phyloP scores from a whole-genome alignment of 441 rosid genomes.

The Erysimum pusillum region DNA sequence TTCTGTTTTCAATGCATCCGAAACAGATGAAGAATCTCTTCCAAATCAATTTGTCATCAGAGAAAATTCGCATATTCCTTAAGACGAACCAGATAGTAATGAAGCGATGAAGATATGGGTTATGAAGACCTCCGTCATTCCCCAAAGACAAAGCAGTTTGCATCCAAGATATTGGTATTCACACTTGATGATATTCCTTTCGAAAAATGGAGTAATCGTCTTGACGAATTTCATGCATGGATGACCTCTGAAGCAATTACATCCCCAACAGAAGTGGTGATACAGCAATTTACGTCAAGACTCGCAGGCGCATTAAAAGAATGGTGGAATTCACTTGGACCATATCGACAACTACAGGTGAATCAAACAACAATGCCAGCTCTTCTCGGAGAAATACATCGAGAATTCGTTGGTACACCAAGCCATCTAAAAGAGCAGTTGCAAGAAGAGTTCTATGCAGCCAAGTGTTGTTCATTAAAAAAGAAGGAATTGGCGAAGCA shows the following conservation, averaged over 20 bases:
- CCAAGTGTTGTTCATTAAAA: neutral
- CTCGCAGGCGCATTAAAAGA: neutral
- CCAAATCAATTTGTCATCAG: no score
- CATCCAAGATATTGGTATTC: neutral
- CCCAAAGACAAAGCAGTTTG: neutral
- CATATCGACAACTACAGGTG: neutral
- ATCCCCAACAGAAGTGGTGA: rapidly evolving
- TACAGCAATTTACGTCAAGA: neutral
- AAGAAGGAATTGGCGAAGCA: neutral
- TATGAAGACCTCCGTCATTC: no score
- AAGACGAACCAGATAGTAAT: no score
- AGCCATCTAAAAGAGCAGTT: neutral
- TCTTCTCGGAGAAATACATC: neutral
- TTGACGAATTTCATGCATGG: neutral
- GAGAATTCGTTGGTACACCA: neutral
- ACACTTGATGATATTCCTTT: neutral
- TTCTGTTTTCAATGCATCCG: no score
- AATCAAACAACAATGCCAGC: neutral
- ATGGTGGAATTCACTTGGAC: neutral
- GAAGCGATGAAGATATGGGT: no score
- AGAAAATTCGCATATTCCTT: no score
- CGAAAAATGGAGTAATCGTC: neutral
- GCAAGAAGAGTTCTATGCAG: no score
- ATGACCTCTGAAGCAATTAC: neutral
- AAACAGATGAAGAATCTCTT: no score